Evolutionary conservation across 2,329 filamentous ascomycete genomes (phyloP), one percentile per base, ranked within the genome.

Genomic region (Capronia epimyces): DNA sequence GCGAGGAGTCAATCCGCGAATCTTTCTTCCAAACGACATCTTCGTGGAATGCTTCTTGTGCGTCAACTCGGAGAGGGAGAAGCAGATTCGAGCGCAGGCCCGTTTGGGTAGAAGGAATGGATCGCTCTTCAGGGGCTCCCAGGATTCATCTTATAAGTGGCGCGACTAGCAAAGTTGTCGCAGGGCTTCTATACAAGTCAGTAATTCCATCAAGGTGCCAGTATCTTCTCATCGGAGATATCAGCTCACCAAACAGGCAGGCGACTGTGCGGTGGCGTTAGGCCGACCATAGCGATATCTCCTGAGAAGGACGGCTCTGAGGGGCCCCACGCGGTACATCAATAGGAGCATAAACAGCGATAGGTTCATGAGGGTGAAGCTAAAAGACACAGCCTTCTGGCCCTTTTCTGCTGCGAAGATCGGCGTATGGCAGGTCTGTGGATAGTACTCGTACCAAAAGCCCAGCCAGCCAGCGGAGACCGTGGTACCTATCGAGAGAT

Each of bases 1-100:
- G 15, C 34, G n/a, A 8, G 34, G 50, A 16, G 46, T 41, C 15
- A 53, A 32, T 15, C 16, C 29, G 16, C 46, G 46, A 15, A 53
- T 20, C 4, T 40, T 25, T 39, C 42, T 43, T 24, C 18, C 37
- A 10, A 46, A 42, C 22, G 39, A 42, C 39, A 42, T 42, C n/a
- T 42, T 42, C 15, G 20, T 37, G 12, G 16, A 37, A 5, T 18
- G 8, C 12, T 20, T 37, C 6, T 37, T 32, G 29, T 32, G 29
- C 3, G 6, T 32, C 29, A 32, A 32, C 7, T n/a, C 7, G 7
- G 3, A 32, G 29, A 6, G 12, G 20, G 13, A 37, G 16, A 20
- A 37, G 15, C n/a, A n/a, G 20, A 18, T 18, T 20, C 16, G 34
- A 37, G 15, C 6, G 15, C 6, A 8, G 15, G 16, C 13, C 34